Evolutionary conservation across 169 alveolate species (phyloP), one percentile per base, ranked within the genome.

Genomic region (Plasmodium gonderi): DNA sequence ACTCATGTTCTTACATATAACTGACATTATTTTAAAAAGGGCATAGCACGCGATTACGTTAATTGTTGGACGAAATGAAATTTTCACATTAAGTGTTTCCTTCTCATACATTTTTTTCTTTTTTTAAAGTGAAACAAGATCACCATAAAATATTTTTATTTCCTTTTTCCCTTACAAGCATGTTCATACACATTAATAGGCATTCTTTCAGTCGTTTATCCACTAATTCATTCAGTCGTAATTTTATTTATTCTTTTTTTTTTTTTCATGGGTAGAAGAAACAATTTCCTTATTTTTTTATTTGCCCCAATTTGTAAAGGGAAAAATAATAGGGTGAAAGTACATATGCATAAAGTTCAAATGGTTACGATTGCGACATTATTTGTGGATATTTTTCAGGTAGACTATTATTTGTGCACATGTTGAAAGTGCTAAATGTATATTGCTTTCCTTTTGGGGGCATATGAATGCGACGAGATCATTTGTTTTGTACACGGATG

Each of bases 181-280:
- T 60, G 72, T 60, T 60, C 26, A 60, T 60, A 20, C 80, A 74
- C 17, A 77, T 79, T 51, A 60, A 51, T 60, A 72, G 38, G 12
- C 12, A 11, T 31, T 29, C 7, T 38, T 72, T 72, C 26, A 6
- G 14, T 64, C 26, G 1, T 64, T 3, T 64, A n/a, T n/a, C n/a
- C n/a, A n/a, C n/a, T n/a, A n/a, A n/a, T n/a, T n/a, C n/a, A 60
- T 60, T 29, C 72, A 60, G 36, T 20, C 26, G 26, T 60, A 14
- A 14, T 47, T 76, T 76, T 7, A 3, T 38, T 42, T 33, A 20
- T 45, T 20, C 33, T 77, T 44, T 44, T 40, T 76, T 40, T 42
- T 42, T 75, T 79, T 14, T 77, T 44, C 17, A 6, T 7, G 14
- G 26, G 0, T 14, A 23, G 36, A 29, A 14, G n/a, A n/a, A n/a